A percentile compares a stretch with the other conserved stretches of the same genome.
phyloP scores from a whole-genome alignment of 495 filamentous ascomycete species.

The Hypomontagnella monticulosa region DNA sequence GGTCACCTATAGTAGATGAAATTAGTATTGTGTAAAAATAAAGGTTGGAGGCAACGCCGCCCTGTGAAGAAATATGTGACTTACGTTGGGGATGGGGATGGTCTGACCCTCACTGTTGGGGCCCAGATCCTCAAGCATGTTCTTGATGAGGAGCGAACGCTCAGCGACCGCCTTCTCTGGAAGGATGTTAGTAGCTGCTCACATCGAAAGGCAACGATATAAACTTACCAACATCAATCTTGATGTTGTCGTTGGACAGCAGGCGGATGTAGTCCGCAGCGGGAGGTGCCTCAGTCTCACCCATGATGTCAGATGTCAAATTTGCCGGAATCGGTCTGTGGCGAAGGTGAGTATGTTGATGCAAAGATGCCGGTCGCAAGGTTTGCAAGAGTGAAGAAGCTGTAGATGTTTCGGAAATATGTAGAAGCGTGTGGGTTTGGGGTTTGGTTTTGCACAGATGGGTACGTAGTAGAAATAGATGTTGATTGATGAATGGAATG shows the following conservation, averaged over 20 bases:
- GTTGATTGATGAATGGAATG: too few relatives aligned
- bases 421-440: too few relatives aligned
- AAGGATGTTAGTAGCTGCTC: slow-evolving; percentile 27
- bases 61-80: slow-evolving; percentile 43
- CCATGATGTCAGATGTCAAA: slow-evolving; percentile 24
- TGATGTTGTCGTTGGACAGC: slow-evolving; percentile 40
- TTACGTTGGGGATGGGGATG: slow-evolving; percentile 89
- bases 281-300: slow-evolving; percentile 29
- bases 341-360: slow-evolving; percentile 7
- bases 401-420: too few relatives aligned
- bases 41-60: slow-evolving; percentile 9
- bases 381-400: background rate
- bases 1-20: slow-evolving; percentile 71
- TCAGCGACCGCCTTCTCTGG: slow-evolving; percentile 86
- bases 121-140: slow-evolving; percentile 94
- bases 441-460: too few relatives aligned
- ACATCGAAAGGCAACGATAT: background rate
- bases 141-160: slow-evolving; percentile 94
- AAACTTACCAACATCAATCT: slow-evolving; percentile 48
- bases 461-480: too few relatives aligned
- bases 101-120: slow-evolving; percentile 68
- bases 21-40: background rate
- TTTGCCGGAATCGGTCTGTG: background rate
- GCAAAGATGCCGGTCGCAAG: slow-evolving; percentile 9
- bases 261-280: slow-evolving; percentile 28